These are phyloP conservation scores for Letharia lupina DNA, from an alignment of 495 filamentous ascomycete species.

Conservation along the genomic window DNA sequence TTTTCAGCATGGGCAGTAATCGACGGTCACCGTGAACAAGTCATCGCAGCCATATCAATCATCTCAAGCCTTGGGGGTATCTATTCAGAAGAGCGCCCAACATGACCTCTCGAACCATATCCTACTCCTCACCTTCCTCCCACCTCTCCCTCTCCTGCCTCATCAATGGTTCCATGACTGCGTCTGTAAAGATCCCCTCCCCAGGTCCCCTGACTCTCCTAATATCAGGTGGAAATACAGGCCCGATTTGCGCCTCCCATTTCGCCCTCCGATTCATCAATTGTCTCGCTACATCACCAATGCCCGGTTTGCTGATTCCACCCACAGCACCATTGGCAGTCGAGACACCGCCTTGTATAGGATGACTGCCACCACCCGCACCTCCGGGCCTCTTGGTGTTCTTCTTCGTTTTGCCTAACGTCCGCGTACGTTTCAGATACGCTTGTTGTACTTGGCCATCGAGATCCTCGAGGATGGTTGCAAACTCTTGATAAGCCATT, in stretches of 20 bases:
- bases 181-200: conserved; percentile 59
- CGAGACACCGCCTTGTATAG: conserved; percentile 20
- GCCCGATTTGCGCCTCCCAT: conserved; percentile 82
- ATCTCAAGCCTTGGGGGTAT: not conserved
- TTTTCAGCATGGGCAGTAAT: not conserved
- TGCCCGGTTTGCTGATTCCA: conserved; percentile 59
- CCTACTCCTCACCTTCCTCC: conserved; percentile 45
- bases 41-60: not conserved
- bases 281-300: conserved; percentile 80
- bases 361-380: conserved; percentile 45
- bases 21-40: not conserved
- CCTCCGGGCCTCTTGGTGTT: conserved; percentile 66
- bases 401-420: conserved; percentile 88
- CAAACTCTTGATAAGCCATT: conserved; percentile 92
- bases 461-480: conserved; percentile 92
- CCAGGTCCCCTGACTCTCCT: conserved; percentile 44
- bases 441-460: conserved; percentile 92
- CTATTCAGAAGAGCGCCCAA: not conserved
- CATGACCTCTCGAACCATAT: not conserved
- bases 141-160: conserved; percentile 65
- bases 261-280: conserved; percentile 80
- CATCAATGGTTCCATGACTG: conserved; percentile 48
- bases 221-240: conserved; percentile 73
- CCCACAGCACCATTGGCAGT: conserved; percentile 44
- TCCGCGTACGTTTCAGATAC: conserved; percentile 93